Evolutionary conservation across 208 protist genomes (phyloP), one percentile per base, ranked within the genome.

Genomic region (Leishmania gerbilli): DNA sequence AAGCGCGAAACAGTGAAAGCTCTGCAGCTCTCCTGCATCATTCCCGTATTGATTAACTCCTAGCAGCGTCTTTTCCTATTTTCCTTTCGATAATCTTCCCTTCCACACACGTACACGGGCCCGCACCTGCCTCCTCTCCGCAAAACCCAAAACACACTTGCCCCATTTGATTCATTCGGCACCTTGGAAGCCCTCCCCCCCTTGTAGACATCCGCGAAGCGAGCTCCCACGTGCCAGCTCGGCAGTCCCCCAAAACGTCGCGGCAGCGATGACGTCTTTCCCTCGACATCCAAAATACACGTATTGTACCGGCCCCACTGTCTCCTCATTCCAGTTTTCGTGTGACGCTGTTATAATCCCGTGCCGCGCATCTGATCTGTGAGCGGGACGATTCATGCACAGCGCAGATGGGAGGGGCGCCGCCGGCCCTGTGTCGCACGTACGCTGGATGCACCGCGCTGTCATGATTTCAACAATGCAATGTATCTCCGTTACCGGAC

Each of bases 401-500:
- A 88, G 87, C 87, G 87, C 69, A 90, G 87, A 90, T 67, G 21
- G 11, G 27, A 49, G 40, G 27, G 17, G 9, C 49, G 69, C 17
- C 53, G 34, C 49, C 4, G 49, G 49, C 51, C 34, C n/a, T 62
- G 49, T 42, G 75, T 24, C 53, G 58, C 19, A 62, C 21, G 60
- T 49, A 24, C n/a, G 60, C n/a, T 34, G 21, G 76, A 3, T 53
- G 60, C 64, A 51, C 11, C 34, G 34, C 4, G 62, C 76, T 15
- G 45, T 3, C 40, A 51, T 79, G 76, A 79, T 79, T 79, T 47
- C 76, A 79, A 21, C 55, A 79, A 58, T 56, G 76, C 76, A 79
- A 79, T 71, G 58, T 79, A 79, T 80, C 85, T 91, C 88, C 85
- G 83, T 93, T 89, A 86, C 80, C 84, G 80, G 86, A 92, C 71